Evolutionary conservation across 2,329 filamentous ascomycete species (phyloP).

Genomic region (Scopulariopsis brevicaulis): DNA sequence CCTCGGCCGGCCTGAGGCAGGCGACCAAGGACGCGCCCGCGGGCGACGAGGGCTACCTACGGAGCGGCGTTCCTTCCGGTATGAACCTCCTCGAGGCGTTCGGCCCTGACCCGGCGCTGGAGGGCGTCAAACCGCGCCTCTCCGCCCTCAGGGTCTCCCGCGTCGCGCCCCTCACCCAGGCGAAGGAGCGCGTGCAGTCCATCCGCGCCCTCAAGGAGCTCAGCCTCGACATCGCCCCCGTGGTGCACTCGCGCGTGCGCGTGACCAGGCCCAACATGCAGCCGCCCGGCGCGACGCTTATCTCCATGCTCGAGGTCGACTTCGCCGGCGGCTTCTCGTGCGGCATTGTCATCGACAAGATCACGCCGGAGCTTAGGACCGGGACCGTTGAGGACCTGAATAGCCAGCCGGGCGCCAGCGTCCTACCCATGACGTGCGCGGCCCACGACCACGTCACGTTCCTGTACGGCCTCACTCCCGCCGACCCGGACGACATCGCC

Average conservation of each 20-base stretch:
- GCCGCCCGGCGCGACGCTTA: conserved; percentile 47
- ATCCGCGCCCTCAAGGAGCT: conserved; percentile 53
- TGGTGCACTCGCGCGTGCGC: conserved; percentile 60
- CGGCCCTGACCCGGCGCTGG: conserved; percentile 50
- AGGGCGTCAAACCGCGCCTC: conserved; percentile 51
- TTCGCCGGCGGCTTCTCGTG: conserved; percentile 60
- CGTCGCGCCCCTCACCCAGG: conserved; percentile 55
- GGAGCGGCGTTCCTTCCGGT: conserved; percentile 56
- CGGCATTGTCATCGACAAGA: conserved; percentile 48
- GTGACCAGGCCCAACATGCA: conserved; percentile 54
- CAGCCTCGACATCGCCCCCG: conserved; percentile 53
- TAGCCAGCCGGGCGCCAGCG: conserved; percentile 27
- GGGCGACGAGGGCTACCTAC: conserved; percentile 49
- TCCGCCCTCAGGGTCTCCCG: conserved; percentile 66
- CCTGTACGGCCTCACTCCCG: conserved; percentile 54
- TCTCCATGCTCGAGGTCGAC: conserved; percentile 64
- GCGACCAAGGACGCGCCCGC: conserved; percentile 10
- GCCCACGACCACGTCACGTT: conserved; percentile 68
- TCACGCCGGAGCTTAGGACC: conserved; percentile 44
- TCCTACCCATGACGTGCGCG: conserved; percentile 49
- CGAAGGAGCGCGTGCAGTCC: conserved; percentile 49
- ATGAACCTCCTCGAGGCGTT: conserved; percentile 72
- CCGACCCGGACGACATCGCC: conserved; percentile 28
- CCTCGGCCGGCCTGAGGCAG: conserved; percentile 48
- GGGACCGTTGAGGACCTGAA: conserved; percentile 49